A percentile compares a stretch with the other conserved stretches of the same genome.
phyloP scores from a whole-genome alignment of 106 monocot genomes.

The Dendrobium nobile region DNA sequence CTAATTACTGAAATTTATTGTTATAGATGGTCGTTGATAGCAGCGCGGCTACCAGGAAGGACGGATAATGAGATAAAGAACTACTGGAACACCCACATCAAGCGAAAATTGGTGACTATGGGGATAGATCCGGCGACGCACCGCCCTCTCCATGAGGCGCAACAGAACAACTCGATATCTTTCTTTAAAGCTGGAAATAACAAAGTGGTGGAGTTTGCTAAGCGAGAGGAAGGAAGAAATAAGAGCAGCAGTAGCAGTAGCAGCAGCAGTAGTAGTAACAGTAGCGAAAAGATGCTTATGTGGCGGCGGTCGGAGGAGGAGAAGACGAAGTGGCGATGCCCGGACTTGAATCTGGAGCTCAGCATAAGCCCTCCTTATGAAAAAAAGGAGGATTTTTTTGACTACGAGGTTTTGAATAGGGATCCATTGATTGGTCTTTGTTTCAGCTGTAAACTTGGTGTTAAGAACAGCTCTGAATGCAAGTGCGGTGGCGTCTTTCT shows the following conservation, averaged over 20 bases:
- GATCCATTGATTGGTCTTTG: neutral
- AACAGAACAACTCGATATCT: neutral
- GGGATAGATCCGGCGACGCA: constrained; percentile 71
- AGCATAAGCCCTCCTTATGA: constrained; percentile 27
- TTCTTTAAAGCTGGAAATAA: neutral
- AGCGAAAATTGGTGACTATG: constrained; percentile 55
- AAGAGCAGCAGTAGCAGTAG: neutral
- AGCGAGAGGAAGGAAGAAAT: too few relatives aligned
- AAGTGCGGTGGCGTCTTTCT: constrained; percentile 20
- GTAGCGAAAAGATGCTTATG: neutral
- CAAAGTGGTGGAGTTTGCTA: neutral
- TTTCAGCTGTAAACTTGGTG: constrained; percentile 30
- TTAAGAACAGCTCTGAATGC: constrained; percentile 24
- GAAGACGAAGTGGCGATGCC: constrained; percentile 6
- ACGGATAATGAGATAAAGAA: constrained; percentile 92
- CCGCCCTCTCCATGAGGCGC: constrained; percentile 8
- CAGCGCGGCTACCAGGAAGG: constrained; percentile 56
- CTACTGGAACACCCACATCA: constrained; percentile 97
- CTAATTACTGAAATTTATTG: neutral
- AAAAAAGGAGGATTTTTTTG: neutral
- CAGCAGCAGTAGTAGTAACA: neutral
- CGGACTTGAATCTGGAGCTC: constrained; percentile 39
- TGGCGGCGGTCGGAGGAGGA: neutral
- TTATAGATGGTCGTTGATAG: constrained; percentile 79
- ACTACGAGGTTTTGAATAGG: neutral